Evolutionary conservation across 2,329 filamentous ascomycete species (phyloP).

Genomic region (Colletotrichum tropicale): DNA sequence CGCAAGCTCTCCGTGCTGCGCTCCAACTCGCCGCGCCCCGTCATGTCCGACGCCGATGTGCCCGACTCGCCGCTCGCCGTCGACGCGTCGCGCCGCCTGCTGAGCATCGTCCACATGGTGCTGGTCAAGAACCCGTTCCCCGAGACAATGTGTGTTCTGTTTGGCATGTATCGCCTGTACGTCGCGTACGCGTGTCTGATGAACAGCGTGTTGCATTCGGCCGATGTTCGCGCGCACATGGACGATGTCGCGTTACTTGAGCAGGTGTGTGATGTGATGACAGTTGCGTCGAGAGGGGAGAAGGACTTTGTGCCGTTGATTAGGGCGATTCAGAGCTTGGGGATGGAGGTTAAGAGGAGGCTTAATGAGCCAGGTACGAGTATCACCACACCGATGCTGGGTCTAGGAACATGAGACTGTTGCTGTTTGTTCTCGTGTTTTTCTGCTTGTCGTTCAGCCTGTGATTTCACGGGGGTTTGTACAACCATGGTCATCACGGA

Average conservation of each 20-base stretch:
- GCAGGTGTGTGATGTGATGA: slow-evolving; percentile 19
- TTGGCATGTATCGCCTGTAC: slow-evolving; percentile 31
- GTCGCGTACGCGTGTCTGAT: slow-evolving; percentile 31
- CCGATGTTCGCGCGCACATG: slow-evolving; percentile 17
- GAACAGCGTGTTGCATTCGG: slow-evolving; percentile 24
- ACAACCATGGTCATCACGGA: not conserved
- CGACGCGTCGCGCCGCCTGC: slow-evolving; percentile 26
- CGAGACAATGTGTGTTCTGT: slow-evolving; percentile 25
- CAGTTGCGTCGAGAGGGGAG: slow-evolving; percentile 23
- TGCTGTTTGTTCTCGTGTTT: not conserved
- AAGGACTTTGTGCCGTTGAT: slow-evolving; percentile 30
- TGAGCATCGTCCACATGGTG: slow-evolving; percentile 23
- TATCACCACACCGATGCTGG: not conserved
- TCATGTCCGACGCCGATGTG: slow-evolving; percentile 29
- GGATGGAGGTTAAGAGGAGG: slow-evolving; percentile 25
- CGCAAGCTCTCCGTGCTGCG: slow-evolving; percentile 24
- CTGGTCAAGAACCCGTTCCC: slow-evolving; percentile 26
- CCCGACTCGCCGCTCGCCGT: slow-evolving; percentile 31
- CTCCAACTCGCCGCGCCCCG: slow-evolving; percentile 28
- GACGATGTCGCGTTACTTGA: slow-evolving; percentile 26
- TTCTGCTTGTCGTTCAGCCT: not conserved
- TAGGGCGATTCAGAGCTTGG: slow-evolving; percentile 28
- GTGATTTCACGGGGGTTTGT: not conserved
- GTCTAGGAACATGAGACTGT: not conserved
- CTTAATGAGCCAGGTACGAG: not conserved